Evolutionary conservation across 2,329 filamentous ascomycete species (phyloP).

Genomic region (Exophiala lecanii-corni): DNA sequence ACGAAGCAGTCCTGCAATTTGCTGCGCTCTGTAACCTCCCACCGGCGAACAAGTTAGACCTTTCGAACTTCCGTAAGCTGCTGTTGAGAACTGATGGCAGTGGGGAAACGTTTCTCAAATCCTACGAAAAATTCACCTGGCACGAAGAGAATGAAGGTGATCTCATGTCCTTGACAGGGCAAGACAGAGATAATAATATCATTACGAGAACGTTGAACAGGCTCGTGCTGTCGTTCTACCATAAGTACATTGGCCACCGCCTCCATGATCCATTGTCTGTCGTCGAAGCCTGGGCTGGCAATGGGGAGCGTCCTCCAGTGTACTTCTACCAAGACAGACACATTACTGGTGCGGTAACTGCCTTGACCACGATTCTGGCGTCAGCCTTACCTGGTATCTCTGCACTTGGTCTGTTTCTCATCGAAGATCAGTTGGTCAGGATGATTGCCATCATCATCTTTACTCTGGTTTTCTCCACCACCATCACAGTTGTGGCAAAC

Average conservation of each 20-base stretch:
- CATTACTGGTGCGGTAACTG: conserved; percentile 4
- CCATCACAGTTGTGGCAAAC: conserved; percentile 3
- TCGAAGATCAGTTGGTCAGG: conserved; percentile 3
- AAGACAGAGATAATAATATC: conserved; percentile 3
- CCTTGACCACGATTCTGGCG: conserved; percentile 10
- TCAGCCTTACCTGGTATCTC: conserved; percentile 8
- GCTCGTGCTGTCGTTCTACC: conserved; percentile 6
- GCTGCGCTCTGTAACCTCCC: conserved; percentile 8
- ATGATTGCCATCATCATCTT: conserved; percentile 10
- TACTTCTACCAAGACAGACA: conserved; percentile 7
- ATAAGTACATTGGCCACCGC: conserved; percentile 7
- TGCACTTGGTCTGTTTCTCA: conserved; percentile 8
- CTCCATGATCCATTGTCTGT: conserved; percentile 11
- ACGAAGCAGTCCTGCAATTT: conserved; percentile 7
- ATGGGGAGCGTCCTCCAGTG: not conserved
- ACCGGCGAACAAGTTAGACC: conserved; percentile 6
- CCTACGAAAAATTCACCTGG: conserved; percentile 7
- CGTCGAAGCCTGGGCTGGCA: conserved; percentile 3
- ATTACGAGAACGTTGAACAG: conserved; percentile 10
- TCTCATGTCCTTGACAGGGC: conserved; percentile 10
- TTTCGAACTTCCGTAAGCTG: conserved; percentile 7
- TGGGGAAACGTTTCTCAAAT: not conserved
- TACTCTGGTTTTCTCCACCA: conserved; percentile 11
- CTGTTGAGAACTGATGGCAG: not conserved
- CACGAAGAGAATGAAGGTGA: conserved; percentile 8